A percentile compares a stretch with the other conserved stretches of the same genome.
These are phyloP conservation scores for Alternaria postmessia DNA, from an alignment of 2,329 filamentous ascomycete species.

Conservation along the genomic window DNA sequence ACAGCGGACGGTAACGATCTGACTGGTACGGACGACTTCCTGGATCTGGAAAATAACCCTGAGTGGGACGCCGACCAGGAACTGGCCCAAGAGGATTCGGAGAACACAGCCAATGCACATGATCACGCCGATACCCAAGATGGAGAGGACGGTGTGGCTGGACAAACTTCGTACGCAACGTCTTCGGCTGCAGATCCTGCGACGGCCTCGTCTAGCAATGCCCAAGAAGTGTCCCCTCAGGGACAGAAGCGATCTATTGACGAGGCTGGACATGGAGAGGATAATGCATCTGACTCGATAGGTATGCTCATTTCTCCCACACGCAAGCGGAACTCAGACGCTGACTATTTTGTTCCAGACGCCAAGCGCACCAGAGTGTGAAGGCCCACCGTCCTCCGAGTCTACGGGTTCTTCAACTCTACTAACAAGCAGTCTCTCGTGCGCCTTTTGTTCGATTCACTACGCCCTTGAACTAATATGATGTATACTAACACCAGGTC, in stretches of 20 bases:
- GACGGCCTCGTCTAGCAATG: slow-evolving; percentile 35
- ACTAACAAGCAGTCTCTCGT: slow-evolving; percentile 32
- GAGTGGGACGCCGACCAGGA: slow-evolving; percentile 31
- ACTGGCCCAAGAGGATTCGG: slow-evolving; percentile 13
- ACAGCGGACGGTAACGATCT: slow-evolving; percentile 19
- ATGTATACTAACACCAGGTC: slow-evolving; percentile 17
- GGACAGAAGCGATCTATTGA: slow-evolving; percentile 45
- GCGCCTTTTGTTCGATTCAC: not conserved
- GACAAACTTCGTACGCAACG: slow-evolving; percentile 33
- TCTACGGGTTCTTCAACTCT: slow-evolving; percentile 11
- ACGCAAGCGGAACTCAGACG: slow-evolving; percentile 5
- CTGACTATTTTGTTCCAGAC: slow-evolving; percentile 34
- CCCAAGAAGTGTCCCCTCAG: slow-evolving; percentile 36
- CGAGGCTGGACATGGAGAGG: slow-evolving; percentile 41
- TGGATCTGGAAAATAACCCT: slow-evolving; percentile 29
- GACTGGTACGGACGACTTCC: slow-evolving; percentile 24
- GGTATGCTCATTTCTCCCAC: slow-evolving; percentile 27
- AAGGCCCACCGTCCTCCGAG: slow-evolving; percentile 32
- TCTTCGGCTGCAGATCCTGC: slow-evolving; percentile 40
- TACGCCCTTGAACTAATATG: slow-evolving; percentile 10
- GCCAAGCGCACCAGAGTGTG: slow-evolving; percentile 44
- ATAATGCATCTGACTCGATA: slow-evolving; percentile 37
- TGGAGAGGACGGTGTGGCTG: slow-evolving; percentile 36
- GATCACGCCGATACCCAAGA: slow-evolving; percentile 25
- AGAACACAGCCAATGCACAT: slow-evolving; percentile 15